Evolutionary conservation across 805 yeast genomes (phyloP).

Genomic region (Candida sonorensis): DNA sequence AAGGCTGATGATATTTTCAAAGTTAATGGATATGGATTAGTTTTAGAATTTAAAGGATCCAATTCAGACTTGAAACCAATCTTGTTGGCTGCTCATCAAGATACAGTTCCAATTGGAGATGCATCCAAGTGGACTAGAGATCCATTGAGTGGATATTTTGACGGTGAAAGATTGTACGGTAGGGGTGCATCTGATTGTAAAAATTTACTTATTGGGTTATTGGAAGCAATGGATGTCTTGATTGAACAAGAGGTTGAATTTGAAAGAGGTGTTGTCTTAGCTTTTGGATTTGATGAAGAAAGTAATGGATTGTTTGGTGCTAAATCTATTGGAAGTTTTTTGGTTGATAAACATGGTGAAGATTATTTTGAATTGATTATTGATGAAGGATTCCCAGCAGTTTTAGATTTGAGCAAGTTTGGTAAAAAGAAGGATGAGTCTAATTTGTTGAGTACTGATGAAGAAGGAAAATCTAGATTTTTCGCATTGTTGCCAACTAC

Average conservation of each 20-base stretch:
- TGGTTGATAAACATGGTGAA: constrained; percentile 50
- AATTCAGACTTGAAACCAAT: constrained; percentile 48
- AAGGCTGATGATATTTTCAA: constrained; percentile 42
- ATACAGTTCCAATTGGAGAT: constrained; percentile 69
- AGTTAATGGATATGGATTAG: constrained; percentile 55
- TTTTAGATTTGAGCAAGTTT: constrained; percentile 22
- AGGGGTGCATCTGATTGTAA: constrained; percentile 74
- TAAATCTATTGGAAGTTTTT: constrained; percentile 31
- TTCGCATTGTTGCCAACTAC: constrained; percentile 51
- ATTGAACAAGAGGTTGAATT: constrained; percentile 48
- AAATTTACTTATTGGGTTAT: constrained; percentile 50
- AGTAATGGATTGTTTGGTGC: constrained; percentile 61
- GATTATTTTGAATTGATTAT: constrained; percentile 51
- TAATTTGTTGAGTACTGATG: too few relatives aligned
- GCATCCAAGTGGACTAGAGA: constrained; percentile 60
- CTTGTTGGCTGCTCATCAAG: constrained; percentile 67
- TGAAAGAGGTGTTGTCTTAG: constrained; percentile 52
- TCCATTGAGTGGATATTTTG: constrained; percentile 59
- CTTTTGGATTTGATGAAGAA: constrained; percentile 78
- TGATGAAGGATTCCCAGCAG: constrained; percentile 61
- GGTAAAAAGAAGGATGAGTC: too few relatives aligned
- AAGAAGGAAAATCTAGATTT: too few relatives aligned
- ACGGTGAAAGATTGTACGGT: constrained; percentile 61
- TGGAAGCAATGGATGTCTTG: constrained; percentile 56
- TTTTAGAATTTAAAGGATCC: constrained; percentile 58